Evolutionary conservation across 805 yeast genomes (phyloP).

Genomic region (Zygosaccharomyces gambellarensis): DNA sequence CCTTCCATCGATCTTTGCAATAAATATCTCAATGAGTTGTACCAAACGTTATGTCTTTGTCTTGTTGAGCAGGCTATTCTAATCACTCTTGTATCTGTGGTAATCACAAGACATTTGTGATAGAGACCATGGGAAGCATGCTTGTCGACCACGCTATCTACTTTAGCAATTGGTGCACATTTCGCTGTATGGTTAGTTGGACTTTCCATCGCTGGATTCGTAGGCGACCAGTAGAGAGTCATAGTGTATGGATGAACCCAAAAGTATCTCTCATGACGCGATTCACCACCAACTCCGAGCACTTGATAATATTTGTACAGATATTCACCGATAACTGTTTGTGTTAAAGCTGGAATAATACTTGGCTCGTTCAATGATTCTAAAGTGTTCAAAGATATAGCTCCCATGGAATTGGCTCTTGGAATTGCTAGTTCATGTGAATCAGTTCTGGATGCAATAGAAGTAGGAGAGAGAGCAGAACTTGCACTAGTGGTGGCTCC

Average conservation of each 20-base stretch:
- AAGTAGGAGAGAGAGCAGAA: constrained; percentile 5
- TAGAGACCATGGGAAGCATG: constrained; percentile 90
- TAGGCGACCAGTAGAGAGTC: constrained; percentile 83
- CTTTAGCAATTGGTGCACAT: constrained; percentile 74
- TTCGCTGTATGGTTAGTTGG: constrained; percentile 63
- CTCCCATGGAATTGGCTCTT: constrained; percentile 31
- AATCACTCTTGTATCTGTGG: constrained; percentile 58
- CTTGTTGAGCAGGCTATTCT: constrained; percentile 85
- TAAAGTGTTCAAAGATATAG: constrained; percentile 45
- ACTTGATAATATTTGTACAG: constrained; percentile 79
- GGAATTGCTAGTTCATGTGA: constrained; percentile 2
- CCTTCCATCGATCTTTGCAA: constrained; percentile 62
- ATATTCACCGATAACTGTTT: constrained; percentile 89
- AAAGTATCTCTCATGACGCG: constrained; percentile 85
- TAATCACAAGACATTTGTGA: constrained; percentile 76
- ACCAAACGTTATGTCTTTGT: constrained; percentile 89
- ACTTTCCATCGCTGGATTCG: constrained; percentile 70
- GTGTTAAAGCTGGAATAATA: constrained; percentile 82
- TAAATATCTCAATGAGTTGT: constrained; percentile 71
- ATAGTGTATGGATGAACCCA: constrained; percentile 95
- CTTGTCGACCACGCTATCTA: constrained; percentile 74
- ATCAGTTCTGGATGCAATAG: not conserved
- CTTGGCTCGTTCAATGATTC: constrained; percentile 63
- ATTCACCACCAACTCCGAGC: constrained; percentile 65
- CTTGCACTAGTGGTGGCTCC: constrained; percentile 3